phyloP scores from a whole-genome alignment of 129 eudicot species.

The Artemisia tridentata region DNA sequence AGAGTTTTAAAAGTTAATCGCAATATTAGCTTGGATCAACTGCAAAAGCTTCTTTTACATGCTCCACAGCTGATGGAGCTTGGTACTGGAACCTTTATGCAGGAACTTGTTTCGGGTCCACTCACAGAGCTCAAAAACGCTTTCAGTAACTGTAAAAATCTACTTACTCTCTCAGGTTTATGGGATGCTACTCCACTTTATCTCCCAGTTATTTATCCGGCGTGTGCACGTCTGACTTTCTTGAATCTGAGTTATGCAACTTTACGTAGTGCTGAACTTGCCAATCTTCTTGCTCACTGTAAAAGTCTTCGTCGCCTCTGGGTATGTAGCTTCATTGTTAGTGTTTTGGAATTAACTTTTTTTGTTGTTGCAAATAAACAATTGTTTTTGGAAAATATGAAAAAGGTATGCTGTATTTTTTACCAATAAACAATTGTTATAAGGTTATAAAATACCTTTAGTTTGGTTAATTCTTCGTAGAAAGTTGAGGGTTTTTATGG shows the following conservation, averaged over 20 bases:
- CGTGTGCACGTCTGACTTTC: conserved; percentile 53
- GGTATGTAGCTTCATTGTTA: conserved; percentile 44
- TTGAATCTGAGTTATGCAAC: conserved; percentile 65
- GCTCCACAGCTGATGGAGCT: conserved; percentile 67
- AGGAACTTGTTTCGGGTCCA: conserved; percentile 46
- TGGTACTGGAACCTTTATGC: conserved; percentile 74
- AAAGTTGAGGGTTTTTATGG: too few species aligned
- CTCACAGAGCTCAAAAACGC: conserved; percentile 37
- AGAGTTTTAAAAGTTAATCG: conserved; percentile 64
- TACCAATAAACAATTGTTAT: neutral
- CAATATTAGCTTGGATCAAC: conserved; percentile 48
- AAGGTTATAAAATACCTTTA: too few species aligned
- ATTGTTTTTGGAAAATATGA: neutral
- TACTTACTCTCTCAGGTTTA: conserved; percentile 65
- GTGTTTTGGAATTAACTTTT: neutral
- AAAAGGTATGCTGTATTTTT: neutral
- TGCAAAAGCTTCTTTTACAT: conserved; percentile 53
- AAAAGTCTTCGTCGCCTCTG: conserved; percentile 77
- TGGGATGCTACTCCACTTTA: conserved; percentile 62
- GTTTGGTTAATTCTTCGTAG: too few species aligned
- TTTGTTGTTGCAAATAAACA: neutral
- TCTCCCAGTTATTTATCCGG: conserved; percentile 63
- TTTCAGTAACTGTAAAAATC: conserved; percentile 49
- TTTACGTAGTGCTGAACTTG: conserved; percentile 53
- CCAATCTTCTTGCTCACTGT: conserved; percentile 52